These are phyloP conservation scores for Boechera retrofracta DNA, from an alignment of 345 rosid species.

Conservation along the genomic window DNA sequence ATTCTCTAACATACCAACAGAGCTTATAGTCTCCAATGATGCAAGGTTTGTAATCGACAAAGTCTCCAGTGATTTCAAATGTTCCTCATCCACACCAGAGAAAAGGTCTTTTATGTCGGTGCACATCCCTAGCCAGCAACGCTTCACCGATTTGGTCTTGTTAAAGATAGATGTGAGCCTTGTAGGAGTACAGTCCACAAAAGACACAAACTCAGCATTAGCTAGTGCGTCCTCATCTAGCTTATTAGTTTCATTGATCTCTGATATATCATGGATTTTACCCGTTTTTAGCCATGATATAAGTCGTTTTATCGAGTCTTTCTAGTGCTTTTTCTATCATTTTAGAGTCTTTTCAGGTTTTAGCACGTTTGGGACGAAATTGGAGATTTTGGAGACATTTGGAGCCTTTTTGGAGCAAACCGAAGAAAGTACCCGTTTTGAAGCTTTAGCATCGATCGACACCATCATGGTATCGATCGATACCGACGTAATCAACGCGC, in stretches of 20 bases:
- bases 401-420: too few species aligned
- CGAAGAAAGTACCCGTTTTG: too few species aligned
- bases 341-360: too few species aligned
- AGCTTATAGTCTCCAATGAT: slow-evolving; percentile 40
- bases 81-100: slow-evolving; percentile 35
- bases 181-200: slow-evolving; percentile 40
- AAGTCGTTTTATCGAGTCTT: too few species aligned
- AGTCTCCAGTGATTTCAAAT: slow-evolving; percentile 44
- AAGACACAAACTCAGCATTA: slow-evolving; percentile 40
- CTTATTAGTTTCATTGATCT: slow-evolving; percentile 46
- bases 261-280: too few species aligned
- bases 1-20: slow-evolving; percentile 30
- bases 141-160: slow-evolving; percentile 32
- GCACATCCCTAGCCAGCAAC: slow-evolving; percentile 54
- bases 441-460: too few species aligned
- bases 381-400: too few species aligned
- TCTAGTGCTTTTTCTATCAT: too few species aligned
- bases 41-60: slow-evolving; percentile 52
- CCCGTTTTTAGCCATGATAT: too few species aligned
- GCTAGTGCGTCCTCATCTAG: slow-evolving; percentile 28
- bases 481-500: too few species aligned
- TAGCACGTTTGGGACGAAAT: too few species aligned
- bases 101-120: slow-evolving; percentile 39
- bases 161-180: slow-evolving; percentile 46
- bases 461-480: too few species aligned